Percentiles rank a stretch among this genome's conserved stretches.
These are phyloP conservation scores for Chondrostereum purpureum DNA, from an alignment of 1,284 basidiomycete genomes.

Conservation along the genomic window DNA sequence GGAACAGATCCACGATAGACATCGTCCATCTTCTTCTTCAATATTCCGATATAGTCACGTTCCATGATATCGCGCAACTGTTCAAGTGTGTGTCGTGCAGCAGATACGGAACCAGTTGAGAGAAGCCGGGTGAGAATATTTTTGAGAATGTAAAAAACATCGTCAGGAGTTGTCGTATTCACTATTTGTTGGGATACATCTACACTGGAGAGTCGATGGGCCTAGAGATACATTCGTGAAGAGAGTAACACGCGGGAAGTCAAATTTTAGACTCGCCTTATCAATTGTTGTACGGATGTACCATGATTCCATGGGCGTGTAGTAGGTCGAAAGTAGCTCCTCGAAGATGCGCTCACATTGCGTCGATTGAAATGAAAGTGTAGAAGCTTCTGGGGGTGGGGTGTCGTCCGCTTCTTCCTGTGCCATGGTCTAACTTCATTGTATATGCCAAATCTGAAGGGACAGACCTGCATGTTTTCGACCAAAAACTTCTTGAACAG, in stretches of 20 bases:
- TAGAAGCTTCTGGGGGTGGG: neutral
- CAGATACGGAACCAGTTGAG: slow-evolving; percentile 61
- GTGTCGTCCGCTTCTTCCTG: too few relatives aligned
- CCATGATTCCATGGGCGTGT: slow-evolving; percentile 89
- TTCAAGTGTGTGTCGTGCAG: slow-evolving; percentile 53
- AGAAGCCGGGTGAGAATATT: slow-evolving; percentile 70
- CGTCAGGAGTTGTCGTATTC: slow-evolving; percentile 78
- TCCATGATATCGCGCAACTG: slow-evolving; percentile 73
- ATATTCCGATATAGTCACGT: slow-evolving; percentile 70
- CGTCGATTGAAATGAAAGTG: slow-evolving; percentile 39
- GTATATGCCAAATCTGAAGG: neutral
- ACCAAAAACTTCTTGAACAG: slow-evolving; percentile 85
- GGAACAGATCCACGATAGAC: slow-evolving; percentile 61
- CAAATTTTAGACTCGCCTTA: slow-evolving; percentile 47
- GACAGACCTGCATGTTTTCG: slow-evolving; percentile 56
- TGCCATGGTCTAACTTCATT: too few relatives aligned
- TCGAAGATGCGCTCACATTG: slow-evolving; percentile 59
- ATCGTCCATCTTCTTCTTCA: slow-evolving; percentile 80
- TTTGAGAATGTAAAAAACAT: slow-evolving; percentile 92
- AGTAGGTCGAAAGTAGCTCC: slow-evolving; percentile 67
- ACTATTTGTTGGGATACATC: slow-evolving; percentile 61
- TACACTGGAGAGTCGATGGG: slow-evolving; percentile 60
- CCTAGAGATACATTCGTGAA: slow-evolving; percentile 31
- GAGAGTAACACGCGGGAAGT: slow-evolving; percentile 1
- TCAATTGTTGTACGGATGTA: slow-evolving; percentile 85